Percentiles rank a stretch among this genome's conserved stretches.
phyloP scores from a whole-genome alignment of 805 yeast genomes.

The Pichia heedii region DNA sequence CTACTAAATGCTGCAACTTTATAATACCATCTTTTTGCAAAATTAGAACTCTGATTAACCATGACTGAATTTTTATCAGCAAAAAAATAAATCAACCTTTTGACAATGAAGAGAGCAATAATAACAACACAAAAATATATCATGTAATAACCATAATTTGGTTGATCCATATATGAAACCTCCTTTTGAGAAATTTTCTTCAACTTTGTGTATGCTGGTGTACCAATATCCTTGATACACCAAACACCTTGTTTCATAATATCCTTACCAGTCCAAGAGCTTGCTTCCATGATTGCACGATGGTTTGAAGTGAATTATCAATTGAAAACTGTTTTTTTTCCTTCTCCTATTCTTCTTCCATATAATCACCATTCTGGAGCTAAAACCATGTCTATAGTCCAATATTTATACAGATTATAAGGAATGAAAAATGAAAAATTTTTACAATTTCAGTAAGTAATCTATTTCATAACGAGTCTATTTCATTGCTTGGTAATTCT shows the following conservation, averaged over 20 bases:
- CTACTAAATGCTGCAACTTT: slow-evolving; percentile 25
- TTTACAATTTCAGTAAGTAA: too few species aligned
- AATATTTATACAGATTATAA: too few species aligned
- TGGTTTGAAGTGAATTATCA: too few species aligned
- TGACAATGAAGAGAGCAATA: slow-evolving; percentile 27
- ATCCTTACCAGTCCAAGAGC: not conserved
- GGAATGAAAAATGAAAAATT: too few species aligned
- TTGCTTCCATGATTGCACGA: not conserved
- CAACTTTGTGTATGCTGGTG: slow-evolving; percentile 19
- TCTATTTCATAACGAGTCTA: too few species aligned
- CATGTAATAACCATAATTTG: slow-evolving; percentile 30
- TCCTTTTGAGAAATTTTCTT: slow-evolving; percentile 24
- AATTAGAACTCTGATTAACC: slow-evolving; percentile 3
- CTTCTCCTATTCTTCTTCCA: too few species aligned
- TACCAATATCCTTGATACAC: slow-evolving; percentile 14
- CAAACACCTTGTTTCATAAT: slow-evolving; percentile 9
- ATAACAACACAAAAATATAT: slow-evolving; percentile 33
- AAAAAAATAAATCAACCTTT: slow-evolving; percentile 16
- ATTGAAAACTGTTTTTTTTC: too few species aligned
- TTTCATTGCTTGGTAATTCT: too few species aligned
- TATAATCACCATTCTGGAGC: too few species aligned
- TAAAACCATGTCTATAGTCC: too few species aligned
- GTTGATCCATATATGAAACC: slow-evolving; percentile 23
- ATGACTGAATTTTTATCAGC: slow-evolving; percentile 11
- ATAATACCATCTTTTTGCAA: slow-evolving; percentile 7